Evolutionary conservation across 2,329 filamentous ascomycete species (phyloP).

Genomic region (Exophiala oligosperma): DNA sequence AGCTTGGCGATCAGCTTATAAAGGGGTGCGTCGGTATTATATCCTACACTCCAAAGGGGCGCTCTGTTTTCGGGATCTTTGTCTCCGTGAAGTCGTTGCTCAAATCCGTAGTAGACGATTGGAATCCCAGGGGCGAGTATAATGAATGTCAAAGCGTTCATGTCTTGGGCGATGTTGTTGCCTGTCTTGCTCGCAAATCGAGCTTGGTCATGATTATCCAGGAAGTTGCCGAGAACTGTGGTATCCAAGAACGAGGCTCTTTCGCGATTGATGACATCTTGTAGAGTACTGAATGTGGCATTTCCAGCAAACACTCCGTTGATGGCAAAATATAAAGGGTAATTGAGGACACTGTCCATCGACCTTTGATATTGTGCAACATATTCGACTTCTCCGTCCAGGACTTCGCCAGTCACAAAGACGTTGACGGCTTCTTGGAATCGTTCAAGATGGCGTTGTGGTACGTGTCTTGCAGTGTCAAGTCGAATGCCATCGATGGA

Average conservation of each 20-base stretch:
- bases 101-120: slow-evolving; percentile 66
- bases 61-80: slow-evolving; percentile 55
- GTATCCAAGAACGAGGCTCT: slow-evolving; percentile 42
- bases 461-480: slow-evolving; percentile 51
- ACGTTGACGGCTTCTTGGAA: slow-evolving; percentile 42
- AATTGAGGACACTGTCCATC: slow-evolving; percentile 49
- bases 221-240: slow-evolving; percentile 51
- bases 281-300: slow-evolving; percentile 20
- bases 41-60: slow-evolving; percentile 52
- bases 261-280: slow-evolving; percentile 28
- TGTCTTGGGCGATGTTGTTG: slow-evolving; percentile 54
- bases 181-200: slow-evolving; percentile 52
- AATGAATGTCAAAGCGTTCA: slow-evolving; percentile 63
- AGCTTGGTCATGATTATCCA: slow-evolving; percentile 61
- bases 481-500: slow-evolving; percentile 53
- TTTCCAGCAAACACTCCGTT: slow-evolving; percentile 36
- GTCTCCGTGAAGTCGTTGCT: slow-evolving; percentile 59
- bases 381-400: slow-evolving; percentile 37
- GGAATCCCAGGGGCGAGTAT: slow-evolving; percentile 62
- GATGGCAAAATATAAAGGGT: slow-evolving; percentile 43
- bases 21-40: slow-evolving; percentile 24
- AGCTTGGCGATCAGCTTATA: not conserved
- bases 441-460: slow-evolving; percentile 41
- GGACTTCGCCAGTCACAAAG: slow-evolving; percentile 51
- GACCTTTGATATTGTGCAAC: slow-evolving; percentile 46